Evolutionary conservation across 2,329 filamentous ascomycete species (phyloP).

Genomic region (Trichothecium roseum): DNA sequence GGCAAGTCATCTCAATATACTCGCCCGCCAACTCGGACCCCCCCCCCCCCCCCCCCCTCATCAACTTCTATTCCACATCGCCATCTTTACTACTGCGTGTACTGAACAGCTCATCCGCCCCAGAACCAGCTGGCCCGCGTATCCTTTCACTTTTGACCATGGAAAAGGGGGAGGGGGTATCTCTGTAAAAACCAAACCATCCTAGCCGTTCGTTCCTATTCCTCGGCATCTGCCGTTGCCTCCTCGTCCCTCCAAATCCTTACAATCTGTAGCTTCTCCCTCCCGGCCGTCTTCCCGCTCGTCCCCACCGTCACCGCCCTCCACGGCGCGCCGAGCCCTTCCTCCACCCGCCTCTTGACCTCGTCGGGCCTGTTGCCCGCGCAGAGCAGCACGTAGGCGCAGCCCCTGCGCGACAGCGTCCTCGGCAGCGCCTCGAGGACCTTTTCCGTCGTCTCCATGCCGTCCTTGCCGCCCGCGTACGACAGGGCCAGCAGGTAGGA

Average conservation of each 20-base stretch:
- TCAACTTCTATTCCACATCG: no score
- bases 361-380: conserved; percentile 77
- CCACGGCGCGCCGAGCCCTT: conserved; percentile 48
- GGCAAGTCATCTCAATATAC: no score
- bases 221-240: no score
- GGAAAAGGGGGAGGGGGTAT: no score
- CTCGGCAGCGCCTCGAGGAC: conserved; percentile 60
- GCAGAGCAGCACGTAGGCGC: conserved; percentile 84
- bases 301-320: conserved; percentile 64
- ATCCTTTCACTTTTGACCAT: no score
- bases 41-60: no score
- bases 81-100: no score
- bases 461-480: conserved; percentile 80
- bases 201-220: no score
- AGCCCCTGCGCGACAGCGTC: conserved; percentile 55
- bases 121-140: no score
- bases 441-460: conserved; percentile 87
- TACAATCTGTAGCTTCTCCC: conserved; percentile 88
- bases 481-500: conserved; percentile 75
- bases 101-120: no score
- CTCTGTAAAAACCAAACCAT: no score
- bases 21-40: no score
- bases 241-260: conserved; percentile 60
- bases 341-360: conserved; percentile 53
- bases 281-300: conserved; percentile 81